Conservation (phyloP, 371 early-diverging fungal species). For the Lichtheimia hyalospora region DNA sequence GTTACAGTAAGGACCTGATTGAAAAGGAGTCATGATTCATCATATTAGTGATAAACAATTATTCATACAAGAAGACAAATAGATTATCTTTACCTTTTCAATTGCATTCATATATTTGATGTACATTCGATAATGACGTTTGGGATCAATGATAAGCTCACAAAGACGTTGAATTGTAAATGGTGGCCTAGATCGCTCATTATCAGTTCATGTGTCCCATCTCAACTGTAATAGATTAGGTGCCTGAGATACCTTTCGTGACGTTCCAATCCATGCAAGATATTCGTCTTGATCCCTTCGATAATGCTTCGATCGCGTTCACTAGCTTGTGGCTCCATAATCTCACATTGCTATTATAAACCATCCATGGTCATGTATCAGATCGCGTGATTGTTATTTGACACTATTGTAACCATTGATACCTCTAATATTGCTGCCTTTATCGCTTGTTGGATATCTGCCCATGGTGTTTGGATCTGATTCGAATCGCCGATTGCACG, state of each 20-base stretch:
- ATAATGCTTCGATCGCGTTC: constrained; percentile 9
- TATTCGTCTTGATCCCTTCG: constrained; percentile 24
- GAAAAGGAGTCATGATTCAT: not conserved
- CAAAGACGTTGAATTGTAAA: constrained; percentile 63
- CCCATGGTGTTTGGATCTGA: constrained; percentile 1
- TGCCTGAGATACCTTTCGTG: constrained; percentile 28
- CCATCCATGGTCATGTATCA: not conserved
- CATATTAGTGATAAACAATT: not conserved
- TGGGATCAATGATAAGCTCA: constrained; percentile 49
- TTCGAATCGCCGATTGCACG: not conserved
- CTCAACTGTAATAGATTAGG: not conserved
- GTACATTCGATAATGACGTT: constrained; percentile 50
- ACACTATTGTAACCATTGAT: not conserved
- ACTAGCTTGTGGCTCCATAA: constrained; percentile 24
- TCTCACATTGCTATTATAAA: constrained; percentile 30
- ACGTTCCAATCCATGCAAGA: constrained; percentile 27
- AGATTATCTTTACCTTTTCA: constrained; percentile 44
- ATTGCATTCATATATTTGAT: constrained; percentile 61
- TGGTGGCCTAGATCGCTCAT: constrained; percentile 33
- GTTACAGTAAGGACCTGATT: constrained; percentile 35
- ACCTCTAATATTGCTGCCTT: constrained; percentile 5
- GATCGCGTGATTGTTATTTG: not conserved
- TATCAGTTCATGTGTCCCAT: not conserved
- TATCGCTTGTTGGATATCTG: constrained; percentile 5
- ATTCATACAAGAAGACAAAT: not conserved